Percentiles rank a stretch among this genome's conserved stretches.
Conservation (phyloP, 2,329 filamentous ascomycete species). For the Aphanocladium album region DNA sequence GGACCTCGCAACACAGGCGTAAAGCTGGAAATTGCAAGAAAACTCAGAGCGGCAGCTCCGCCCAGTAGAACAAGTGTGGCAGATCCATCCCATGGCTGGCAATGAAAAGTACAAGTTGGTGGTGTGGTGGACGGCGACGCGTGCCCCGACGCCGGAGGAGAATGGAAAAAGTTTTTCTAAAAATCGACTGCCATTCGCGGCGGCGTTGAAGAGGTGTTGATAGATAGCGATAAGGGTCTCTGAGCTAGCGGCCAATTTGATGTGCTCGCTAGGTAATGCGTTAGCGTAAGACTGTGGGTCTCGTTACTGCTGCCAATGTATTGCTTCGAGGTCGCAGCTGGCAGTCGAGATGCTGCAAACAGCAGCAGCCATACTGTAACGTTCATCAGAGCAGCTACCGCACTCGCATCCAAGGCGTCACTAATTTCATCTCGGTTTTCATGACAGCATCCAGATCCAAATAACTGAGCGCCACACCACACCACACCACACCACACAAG, state of each 20-base stretch:
- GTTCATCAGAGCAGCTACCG: background rate
- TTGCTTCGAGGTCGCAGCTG: background rate
- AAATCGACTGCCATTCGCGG: background rate
- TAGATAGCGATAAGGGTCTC: conserved; percentile 9
- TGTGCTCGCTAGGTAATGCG: background rate
- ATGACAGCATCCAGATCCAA: background rate
- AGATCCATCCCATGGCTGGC: background rate
- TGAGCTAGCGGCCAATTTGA: background rate
- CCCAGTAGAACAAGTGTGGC: background rate
- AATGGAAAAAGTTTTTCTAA: conserved; percentile 5
- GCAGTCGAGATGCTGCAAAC: background rate
- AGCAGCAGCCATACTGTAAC: background rate
- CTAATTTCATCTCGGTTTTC: background rate
- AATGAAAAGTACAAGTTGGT: background rate
- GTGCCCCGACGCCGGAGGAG: conserved; percentile 9
- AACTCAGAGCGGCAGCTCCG: conserved; percentile 1
- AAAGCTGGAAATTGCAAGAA: background rate
- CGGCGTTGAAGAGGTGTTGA: background rate
- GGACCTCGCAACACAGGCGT: background rate
- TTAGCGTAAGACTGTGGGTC: background rate
- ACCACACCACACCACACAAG: background rate
- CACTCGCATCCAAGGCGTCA: background rate
- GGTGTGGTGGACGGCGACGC: background rate
- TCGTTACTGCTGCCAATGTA: background rate
- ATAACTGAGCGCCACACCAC: background rate